Base-by-base conservation (phyloP, 2,329 filamentous ascomycete species). In the Colletotrichum phormii region DNA sequence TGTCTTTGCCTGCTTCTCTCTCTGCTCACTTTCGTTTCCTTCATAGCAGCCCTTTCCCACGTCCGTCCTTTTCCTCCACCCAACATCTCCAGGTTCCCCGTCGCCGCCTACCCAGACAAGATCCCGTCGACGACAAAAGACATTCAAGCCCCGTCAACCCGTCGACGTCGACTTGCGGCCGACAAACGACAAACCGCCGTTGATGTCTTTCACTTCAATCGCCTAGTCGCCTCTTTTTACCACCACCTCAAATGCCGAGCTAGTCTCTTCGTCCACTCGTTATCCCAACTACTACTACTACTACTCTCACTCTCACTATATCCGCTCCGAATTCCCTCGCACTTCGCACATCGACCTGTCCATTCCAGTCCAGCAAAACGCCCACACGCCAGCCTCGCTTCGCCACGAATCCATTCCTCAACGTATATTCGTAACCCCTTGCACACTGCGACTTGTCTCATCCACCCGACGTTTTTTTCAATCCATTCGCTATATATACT, bases 191-290 rank as follows among this genome's bases (percentile, higher is more conserved):
- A 58, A 51, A 54, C 58, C 62, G 67, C 71, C 61, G 57, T 73
- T 71, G 35, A 73, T 73, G 71, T 71, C 71, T 73, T 71, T 67
- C 71, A 46, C 67, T 73, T 73, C 61, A 29, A 22, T 46, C 69
- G 62, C 49, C 57, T 73, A 73, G 57, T 49, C 71, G 67, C 61
- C 64, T 26, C 49, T 62, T 53, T 69, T 33, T 42, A 13, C 37
- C 15, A 73, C 59, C 64, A 63, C 29, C 58, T 53, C 57, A 72
- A 64, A 72, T 70, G 70, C 61, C 72, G 74, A 75, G 74, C 74
- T 75, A 75, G 74, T 73, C 74, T 75, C 74, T 49, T 72, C 55
- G 59, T 74, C 65, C 74, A 74, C 72, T 75, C 74, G 72, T 75
- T 75, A 68, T 54, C 60, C 42, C 62, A 60, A 64, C 62, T 46